Conservation (phyloP, 352 stramenopile species). For the Blastocystis sp. region DNA sequence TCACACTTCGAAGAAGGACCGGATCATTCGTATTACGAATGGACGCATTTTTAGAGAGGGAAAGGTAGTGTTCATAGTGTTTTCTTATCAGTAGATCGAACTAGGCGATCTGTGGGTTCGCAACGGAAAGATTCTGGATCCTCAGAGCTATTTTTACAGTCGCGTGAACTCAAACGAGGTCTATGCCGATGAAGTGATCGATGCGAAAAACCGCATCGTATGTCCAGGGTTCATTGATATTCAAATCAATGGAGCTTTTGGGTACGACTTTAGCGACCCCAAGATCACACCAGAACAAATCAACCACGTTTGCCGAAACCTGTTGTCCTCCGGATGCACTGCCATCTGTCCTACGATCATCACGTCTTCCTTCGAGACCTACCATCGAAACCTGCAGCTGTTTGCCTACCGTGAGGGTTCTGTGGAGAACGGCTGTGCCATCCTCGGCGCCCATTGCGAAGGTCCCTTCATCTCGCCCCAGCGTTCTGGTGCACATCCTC, state of each 20-base stretch:
- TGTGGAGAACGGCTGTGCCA: slow-evolving; percentile 68
- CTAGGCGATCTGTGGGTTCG: slow-evolving; percentile 44
- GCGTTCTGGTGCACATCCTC: slow-evolving; percentile 76
- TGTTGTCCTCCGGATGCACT: slow-evolving; percentile 74
- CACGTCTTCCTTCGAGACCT: slow-evolving; percentile 71
- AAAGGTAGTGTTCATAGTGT: not conserved
- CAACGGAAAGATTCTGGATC: slow-evolving; percentile 54
- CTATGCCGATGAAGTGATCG: slow-evolving; percentile 58
- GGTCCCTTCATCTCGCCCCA: slow-evolving; percentile 78
- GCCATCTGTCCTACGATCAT: slow-evolving; percentile 81
- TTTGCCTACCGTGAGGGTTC: slow-evolving; percentile 64
- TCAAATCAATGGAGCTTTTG: slow-evolving; percentile 80
- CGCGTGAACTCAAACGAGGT: slow-evolving; percentile 45
- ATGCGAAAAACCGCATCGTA: slow-evolving; percentile 66
- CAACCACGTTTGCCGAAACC: slow-evolving; percentile 67
- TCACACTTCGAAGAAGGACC: slow-evolving; percentile 37
- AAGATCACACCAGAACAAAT: slow-evolving; percentile 68
- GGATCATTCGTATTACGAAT: slow-evolving; percentile 50
- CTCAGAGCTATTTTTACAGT: slow-evolving; percentile 59
- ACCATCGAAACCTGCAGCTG: slow-evolving; percentile 70
- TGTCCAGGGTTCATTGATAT: slow-evolving; percentile 80
- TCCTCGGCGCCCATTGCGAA: slow-evolving; percentile 80
- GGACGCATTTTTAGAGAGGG: slow-evolving; percentile 55
- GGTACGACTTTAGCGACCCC: slow-evolving; percentile 76
- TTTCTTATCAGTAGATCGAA: slow-evolving; percentile 47